phyloP scores from a whole-genome alignment of 2,329 filamentous ascomycete species.

The Erysiphe pulchra region DNA sequence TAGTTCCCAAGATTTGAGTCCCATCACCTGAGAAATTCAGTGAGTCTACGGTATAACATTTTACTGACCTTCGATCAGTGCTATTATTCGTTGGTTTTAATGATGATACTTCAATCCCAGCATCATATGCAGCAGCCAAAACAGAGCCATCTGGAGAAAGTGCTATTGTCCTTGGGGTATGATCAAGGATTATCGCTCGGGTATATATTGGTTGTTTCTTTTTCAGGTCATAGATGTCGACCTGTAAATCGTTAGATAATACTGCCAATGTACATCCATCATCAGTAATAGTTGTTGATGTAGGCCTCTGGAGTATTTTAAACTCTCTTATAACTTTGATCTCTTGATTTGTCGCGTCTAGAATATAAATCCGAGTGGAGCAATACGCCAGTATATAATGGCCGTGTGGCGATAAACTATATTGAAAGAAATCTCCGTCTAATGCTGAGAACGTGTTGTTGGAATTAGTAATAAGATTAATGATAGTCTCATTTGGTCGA shows the following conservation, averaged over 20 bases:
- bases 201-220: conserved; percentile 38
- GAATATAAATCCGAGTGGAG: conserved; percentile 59
- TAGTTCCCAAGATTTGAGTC: conserved; percentile 54
- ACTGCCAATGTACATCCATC: conserved; percentile 55
- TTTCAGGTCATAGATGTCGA: conserved; percentile 59
- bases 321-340: conserved; percentile 49
- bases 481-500: conserved; percentile 39
- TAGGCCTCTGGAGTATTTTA: conserved; percentile 51
- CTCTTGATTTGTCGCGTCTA: conserved; percentile 36
- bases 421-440: conserved; percentile 65
- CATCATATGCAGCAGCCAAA: conserved; percentile 61
- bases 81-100: conserved; percentile 35
- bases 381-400: conserved; percentile 57
- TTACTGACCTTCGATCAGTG: conserved; percentile 48
- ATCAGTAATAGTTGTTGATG: conserved; percentile 55
- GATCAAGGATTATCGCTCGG: conserved; percentile 54
- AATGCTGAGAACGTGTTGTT: conserved; percentile 62
- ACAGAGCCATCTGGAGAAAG: conserved; percentile 63
- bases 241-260: conserved; percentile 55
- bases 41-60: conserved; percentile 50
- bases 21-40: conserved; percentile 56
- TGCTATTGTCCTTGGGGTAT: conserved; percentile 52
- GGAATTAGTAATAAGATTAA: conserved; percentile 62
- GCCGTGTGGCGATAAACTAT: conserved; percentile 51
- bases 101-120: conserved; percentile 70